Evolutionary conservation across 2,329 filamentous ascomycete species (phyloP).

Genomic region (Sordariomycetes sp.): DNA sequence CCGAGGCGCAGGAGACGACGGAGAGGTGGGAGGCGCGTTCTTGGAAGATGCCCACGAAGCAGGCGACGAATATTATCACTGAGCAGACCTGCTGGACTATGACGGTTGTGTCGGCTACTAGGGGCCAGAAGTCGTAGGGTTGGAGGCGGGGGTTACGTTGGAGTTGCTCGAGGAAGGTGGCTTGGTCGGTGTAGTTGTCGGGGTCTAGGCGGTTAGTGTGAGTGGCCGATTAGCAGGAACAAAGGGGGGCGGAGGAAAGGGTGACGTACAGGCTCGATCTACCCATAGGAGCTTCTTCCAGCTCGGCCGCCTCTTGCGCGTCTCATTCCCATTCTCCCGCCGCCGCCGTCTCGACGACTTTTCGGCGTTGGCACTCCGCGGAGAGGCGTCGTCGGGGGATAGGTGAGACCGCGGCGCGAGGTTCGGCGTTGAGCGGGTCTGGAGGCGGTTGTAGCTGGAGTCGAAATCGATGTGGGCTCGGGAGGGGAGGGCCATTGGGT

Average conservation of each 20-base stretch:
- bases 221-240: background rate
- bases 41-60: conserved; percentile 82
- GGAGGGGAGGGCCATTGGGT: conserved; percentile 5
- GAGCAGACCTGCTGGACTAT: conserved; percentile 96
- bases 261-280: conserved; percentile 70
- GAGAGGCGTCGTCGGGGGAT: conserved; percentile 74
- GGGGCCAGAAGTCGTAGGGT: conserved; percentile 95
- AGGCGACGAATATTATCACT: conserved; percentile 87
- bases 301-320: conserved; percentile 54
- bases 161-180: conserved; percentile 89
- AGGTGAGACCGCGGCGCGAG: conserved; percentile 43
- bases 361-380: conserved; percentile 36
- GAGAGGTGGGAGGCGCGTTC: conserved; percentile 81
- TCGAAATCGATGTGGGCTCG: conserved; percentile 7
- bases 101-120: conserved; percentile 88
- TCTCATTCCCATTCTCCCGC: conserved; percentile 34
- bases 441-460: conserved; percentile 8
- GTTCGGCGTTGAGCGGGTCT: conserved; percentile 26
- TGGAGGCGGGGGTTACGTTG: conserved; percentile 88
- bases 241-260: background rate
- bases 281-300: conserved; percentile 99
- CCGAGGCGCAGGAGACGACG: conserved; percentile 72
- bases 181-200: conserved; percentile 98
- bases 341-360: conserved; percentile 20
- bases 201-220: conserved; percentile 44